Base-by-base conservation (phyloP, 805 yeast species). In the Candida endomychidarum region DNA sequence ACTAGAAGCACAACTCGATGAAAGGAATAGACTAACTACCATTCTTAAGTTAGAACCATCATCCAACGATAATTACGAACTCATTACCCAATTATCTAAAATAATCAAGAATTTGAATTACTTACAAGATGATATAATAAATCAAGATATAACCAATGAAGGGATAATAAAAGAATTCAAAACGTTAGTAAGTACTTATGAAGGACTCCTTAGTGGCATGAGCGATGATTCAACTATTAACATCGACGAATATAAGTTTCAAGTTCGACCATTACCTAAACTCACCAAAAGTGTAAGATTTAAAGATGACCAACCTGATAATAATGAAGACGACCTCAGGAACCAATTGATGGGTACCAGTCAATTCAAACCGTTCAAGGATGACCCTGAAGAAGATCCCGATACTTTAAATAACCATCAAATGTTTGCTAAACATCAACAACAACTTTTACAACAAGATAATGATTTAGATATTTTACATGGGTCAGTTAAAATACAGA, bases 391-490 rank as follows among this genome's bases (percentile, higher is more conserved):
- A 11, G 26, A 28, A 4, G 50, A 41, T 18, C 33, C 47, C 6
- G 34, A 28, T 8, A 49, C 50, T 36, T 49, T 50, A 18, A 49
- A 61, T 23, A 67, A 67, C 47, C 71, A 61, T 28, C 72, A 65
- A 45, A 37, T 70, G 34, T 70, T 64, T 54, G 72, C 72, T 7
- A 61, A 54, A 42, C 73, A 69, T 46, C 72, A 67, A 42, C 74
- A 70, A 48, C 61, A 57, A 32, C 34, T 70, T 12, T 44, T 67
- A 27, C 57, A 54, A 28, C 75, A 70, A 48, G 73, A 70, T 47
- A 50, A 59, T 19, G 55, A 56, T 41, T 53, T 70, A 40, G 70
- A 61, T 32, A 32, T 40, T 8, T 50, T 70, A 20, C 72, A 66
- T 43, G 47, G 51, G 17, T 60, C 66, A 10, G 60, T 70, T 7